Base-by-base conservation (phyloP, 345 rosid genomes). In the Sonneratia alba region DNA sequence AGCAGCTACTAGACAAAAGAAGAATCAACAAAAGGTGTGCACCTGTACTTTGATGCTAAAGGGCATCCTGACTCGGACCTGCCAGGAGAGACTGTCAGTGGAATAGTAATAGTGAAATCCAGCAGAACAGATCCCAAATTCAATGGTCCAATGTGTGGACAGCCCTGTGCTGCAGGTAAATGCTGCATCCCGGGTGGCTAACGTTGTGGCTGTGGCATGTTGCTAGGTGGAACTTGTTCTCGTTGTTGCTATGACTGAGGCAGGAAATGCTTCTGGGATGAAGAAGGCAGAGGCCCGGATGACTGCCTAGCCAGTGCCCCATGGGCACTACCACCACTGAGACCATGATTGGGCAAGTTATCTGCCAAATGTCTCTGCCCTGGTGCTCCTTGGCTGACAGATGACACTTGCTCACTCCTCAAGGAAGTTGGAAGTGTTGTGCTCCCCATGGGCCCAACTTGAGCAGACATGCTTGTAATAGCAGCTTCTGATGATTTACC, bases 11-110 rank as follows among this genome's bases (percentile, higher is more conserved):
- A 47, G 63, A 32, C 16, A 18, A 32, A 18, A 61, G 6, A 40
- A 15, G 64, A 72, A 62, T 15, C 12, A 69, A 37, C 22, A 24
- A 36, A 32, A 53, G 66, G 13, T 3, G 19, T 12, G 66, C 87
- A 89, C 96, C 99, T 89, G 96, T 91, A 86, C 93, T 87, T 75
- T 78, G 87, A 83, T 81, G 88, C 77, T 71, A 70, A 72, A 85
- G 85, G 83, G 91, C 87, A 80, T 78, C 87, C 82, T 75, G 76
- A 84, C 81, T 78, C 75, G 70, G 81, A 64, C 59, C 80, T 81
- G 72, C 85, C 81, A 81, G 86, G 79, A 79, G 71, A 77, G 75
- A 81, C 81, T 61, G 68, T 86, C 71, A 70, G 79, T 49, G 51
- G 83, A 84, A 73, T 80, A 78, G 85, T 42, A 42, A 42, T 42